A percentile compares a stretch with the other conserved stretches of the same genome.
Conservation (phyloP, 1,284 basidiomycete species). For the Microbotryum scabiosae region DNA sequence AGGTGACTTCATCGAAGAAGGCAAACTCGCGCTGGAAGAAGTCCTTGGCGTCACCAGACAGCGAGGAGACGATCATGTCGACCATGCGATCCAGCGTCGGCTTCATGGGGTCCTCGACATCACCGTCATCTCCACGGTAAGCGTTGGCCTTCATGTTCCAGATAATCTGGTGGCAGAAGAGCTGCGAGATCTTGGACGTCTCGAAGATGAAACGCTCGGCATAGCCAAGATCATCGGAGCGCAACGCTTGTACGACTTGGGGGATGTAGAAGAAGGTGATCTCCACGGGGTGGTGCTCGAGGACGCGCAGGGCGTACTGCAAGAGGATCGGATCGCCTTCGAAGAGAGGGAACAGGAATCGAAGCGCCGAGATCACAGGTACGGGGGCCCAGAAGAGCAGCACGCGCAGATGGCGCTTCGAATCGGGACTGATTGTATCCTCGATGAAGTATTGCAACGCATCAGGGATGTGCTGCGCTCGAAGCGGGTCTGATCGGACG, state of each 20-base stretch:
- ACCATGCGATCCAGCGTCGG: slow-evolving; percentile 84
- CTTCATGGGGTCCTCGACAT: slow-evolving; percentile 91
- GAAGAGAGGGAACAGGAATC: slow-evolving; percentile 59
- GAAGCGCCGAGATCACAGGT: slow-evolving; percentile 74
- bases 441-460: slow-evolving; percentile 73
- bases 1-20: slow-evolving; percentile 95
- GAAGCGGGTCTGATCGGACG: slow-evolving; percentile 62
- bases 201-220: slow-evolving; percentile 94
- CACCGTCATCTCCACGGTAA: slow-evolving; percentile 79
- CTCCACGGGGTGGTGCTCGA: slow-evolving; percentile 90
- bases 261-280: slow-evolving; percentile 99
- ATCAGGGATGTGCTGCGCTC: slow-evolving; percentile 66
- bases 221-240: slow-evolving; percentile 85
- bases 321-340: slow-evolving; percentile 75
- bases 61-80: slow-evolving; percentile 65
- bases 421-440: slow-evolving; percentile 52
- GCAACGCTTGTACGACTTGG: slow-evolving; percentile 92
- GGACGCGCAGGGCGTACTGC: slow-evolving; percentile 92
- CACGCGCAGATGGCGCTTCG: slow-evolving; percentile 66
- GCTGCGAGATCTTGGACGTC: slow-evolving; percentile 91
- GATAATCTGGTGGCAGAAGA: slow-evolving; percentile 99
- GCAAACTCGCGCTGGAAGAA: slow-evolving; percentile 94
- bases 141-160: slow-evolving; percentile 99
- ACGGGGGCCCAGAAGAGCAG: slow-evolving; percentile 82
- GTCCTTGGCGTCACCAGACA: slow-evolving; percentile 80